Evolutionary conservation across 148 eudicot species (phyloP), one percentile per base, ranked within the genome.

Genomic region (Heliosperma pusillum): DNA sequence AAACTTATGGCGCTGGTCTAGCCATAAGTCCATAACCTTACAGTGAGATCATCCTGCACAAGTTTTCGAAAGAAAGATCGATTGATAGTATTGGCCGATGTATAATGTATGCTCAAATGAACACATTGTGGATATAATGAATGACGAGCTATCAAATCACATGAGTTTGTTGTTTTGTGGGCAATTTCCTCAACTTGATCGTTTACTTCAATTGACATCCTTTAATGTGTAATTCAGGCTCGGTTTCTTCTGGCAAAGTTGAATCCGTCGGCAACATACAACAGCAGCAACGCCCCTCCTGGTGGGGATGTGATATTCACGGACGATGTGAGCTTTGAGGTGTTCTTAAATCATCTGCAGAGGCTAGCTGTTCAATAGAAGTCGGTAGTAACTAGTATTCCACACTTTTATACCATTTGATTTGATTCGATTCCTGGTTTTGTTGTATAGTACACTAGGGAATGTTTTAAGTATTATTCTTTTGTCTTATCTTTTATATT

Each of bases 201-300:
- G 25, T 7, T 5, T 19, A 17, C 5, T 1, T 29, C 19, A 4
- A 16, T 60, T 59, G 26, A 44, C 11, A 0, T 50, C 7, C 20
- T 29, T 33, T 26, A 12, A 74, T 61, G 81, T 44, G 72, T 66
- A 44, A 33, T 79, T 76, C 89, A 95, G 98, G 98, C 98, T 29
- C 97, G 98, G 71, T 95, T 95, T 79, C 89, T 95, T 29, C 83
- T 95, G 85, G 98, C 97, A 52, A 95, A 92, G 84, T 83, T 95
- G 82, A 95, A 95, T 77, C 98, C 98, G 73, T 95, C 98, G 47
- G 87, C 96, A 10, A 95, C 97, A 63, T 90, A 95, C 85, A 95
- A 88, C 76, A 84, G n/a, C n/a, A n/a, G 92, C 7, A 89, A 86
- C 65, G 78, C 84, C 72, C 90, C 88, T 57, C 86, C 97, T n/a